These are phyloP conservation scores for Monocercomonoides exilis DNA, from an alignment of 78 protist species.

Conservation along the genomic window DNA sequence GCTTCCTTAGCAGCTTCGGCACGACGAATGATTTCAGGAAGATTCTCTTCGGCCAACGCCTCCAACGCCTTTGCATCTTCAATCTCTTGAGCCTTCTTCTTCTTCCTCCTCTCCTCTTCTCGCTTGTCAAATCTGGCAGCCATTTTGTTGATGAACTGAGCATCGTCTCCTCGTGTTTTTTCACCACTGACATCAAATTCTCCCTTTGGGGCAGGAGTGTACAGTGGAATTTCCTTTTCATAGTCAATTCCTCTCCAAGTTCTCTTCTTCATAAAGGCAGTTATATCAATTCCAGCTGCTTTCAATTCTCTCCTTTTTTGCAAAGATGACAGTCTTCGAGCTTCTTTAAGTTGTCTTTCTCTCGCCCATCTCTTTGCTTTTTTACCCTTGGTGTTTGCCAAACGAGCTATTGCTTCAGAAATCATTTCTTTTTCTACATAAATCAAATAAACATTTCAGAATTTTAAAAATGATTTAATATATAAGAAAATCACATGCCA, in stretches of 20 bases:
- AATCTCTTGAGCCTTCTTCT: neutral
- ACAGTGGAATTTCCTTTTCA: conserved; percentile 61
- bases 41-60: too few relatives aligned
- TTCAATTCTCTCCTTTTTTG: conserved; percentile 89
- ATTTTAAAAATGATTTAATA: neutral
- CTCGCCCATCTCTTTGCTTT: conserved; percentile 93
- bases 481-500: neutral
- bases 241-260: conserved; percentile 37
- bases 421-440: conserved; percentile 88
- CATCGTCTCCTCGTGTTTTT: conserved; percentile 21
- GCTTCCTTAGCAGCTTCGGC: too few relatives aligned
- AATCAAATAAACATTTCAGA: neutral
- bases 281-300: conserved; percentile 75
- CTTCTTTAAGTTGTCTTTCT: conserved; percentile 92
- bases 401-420: conserved; percentile 91
- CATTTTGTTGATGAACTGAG: neutral
- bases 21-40: too few relatives aligned
- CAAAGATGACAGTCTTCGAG: conserved; percentile 81
- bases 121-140: conserved; percentile 43
- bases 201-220: conserved; percentile 42
- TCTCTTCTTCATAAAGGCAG: neutral
- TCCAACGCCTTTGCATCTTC: too few relatives aligned
- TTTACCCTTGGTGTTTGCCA: conserved; percentile 97
- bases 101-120: conserved; percentile 33
- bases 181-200: conserved; percentile 42